Evolutionary conservation across 108 stramenopile genomes (phyloP).

Genomic region (Fistulifera solaris): DNA sequence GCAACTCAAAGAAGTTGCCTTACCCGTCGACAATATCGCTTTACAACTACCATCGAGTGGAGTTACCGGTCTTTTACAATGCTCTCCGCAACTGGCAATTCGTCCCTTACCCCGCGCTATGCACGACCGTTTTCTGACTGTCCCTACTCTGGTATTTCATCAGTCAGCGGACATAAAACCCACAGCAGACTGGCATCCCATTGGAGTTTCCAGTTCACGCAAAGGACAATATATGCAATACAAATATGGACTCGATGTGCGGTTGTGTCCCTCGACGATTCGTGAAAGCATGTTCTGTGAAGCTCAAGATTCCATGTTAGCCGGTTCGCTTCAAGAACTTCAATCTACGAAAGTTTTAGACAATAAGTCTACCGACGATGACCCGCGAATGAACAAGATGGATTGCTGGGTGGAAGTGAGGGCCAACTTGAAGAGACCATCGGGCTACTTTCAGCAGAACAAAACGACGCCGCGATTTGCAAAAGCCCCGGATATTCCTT

Average conservation of each 20-base stretch:
- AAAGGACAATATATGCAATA: slow-evolving; percentile 59
- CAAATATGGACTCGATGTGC: slow-evolving; percentile 52
- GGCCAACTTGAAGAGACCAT: slow-evolving; percentile 59
- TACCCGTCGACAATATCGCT: slow-evolving; percentile 10
- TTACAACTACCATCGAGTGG: slow-evolving; percentile 4
- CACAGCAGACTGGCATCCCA: slow-evolving; percentile 10
- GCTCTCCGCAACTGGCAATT: slow-evolving; percentile 11
- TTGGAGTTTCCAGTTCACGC: slow-evolving; percentile 45
- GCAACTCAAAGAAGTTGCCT: slow-evolving; percentile 17
- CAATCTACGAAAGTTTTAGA: slow-evolving; percentile 59
- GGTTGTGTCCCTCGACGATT: slow-evolving; percentile 31
- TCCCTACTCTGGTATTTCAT: slow-evolving; percentile 67
- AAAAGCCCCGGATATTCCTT: slow-evolving; percentile 60
- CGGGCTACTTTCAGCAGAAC: slow-evolving; percentile 39
- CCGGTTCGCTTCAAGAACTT: slow-evolving; percentile 60
- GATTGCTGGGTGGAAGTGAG: slow-evolving; percentile 86
- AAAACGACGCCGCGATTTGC: slow-evolving; percentile 22
- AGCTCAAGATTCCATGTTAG: slow-evolving; percentile 70
- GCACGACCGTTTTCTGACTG: slow-evolving; percentile 48
- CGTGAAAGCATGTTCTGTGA: slow-evolving; percentile 61
- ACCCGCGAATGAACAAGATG: slow-evolving; percentile 15
- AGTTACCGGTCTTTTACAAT: slow-evolving; percentile 13
- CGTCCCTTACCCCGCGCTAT: slow-evolving; percentile 65
- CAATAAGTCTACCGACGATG: slow-evolving; percentile 12
- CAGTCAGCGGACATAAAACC: slow-evolving; percentile 8